These are phyloP conservation scores for Trametes sp. DNA, from an alignment of 1,284 basidiomycete genomes.

Conservation along the genomic window DNA sequence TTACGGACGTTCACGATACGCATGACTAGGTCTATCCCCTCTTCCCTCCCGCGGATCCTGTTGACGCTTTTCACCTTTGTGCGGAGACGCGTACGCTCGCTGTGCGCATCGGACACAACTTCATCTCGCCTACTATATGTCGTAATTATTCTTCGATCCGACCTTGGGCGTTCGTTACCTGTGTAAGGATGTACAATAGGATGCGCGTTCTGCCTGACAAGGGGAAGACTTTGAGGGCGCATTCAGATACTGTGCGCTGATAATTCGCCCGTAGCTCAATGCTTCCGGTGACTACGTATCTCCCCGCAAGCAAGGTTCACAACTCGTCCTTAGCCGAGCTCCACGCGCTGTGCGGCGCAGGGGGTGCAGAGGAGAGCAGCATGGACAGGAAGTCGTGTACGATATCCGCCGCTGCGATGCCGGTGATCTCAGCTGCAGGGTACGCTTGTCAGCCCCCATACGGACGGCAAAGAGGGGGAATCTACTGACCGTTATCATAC, in stretches of 20 bases:
- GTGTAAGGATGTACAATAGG: slow-evolving; percentile 31
- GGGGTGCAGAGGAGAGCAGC: slow-evolving; percentile 53
- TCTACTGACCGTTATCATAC: slow-evolving; percentile 67
- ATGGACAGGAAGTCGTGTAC: slow-evolving; percentile 75
- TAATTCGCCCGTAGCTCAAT: no score
- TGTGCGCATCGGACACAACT: slow-evolving; percentile 10
- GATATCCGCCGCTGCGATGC: slow-evolving; percentile 74
- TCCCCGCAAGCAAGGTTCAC: slow-evolving; percentile 14
- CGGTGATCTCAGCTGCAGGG: slow-evolving; percentile 69
- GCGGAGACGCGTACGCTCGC: background rate
- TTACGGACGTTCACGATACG: slow-evolving; percentile 14
- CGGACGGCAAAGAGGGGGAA: background rate
- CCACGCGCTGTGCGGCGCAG: slow-evolving; percentile 33
- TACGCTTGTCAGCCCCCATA: background rate
- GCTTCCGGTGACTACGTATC: no score
- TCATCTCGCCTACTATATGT: slow-evolving; percentile 15
- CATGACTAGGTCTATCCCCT: background rate
- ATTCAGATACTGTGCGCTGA: background rate
- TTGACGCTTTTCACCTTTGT: slow-evolving; percentile 3
- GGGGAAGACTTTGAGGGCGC: slow-evolving; percentile 5
- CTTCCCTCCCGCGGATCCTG: background rate
- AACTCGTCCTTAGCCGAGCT: slow-evolving; percentile 38
- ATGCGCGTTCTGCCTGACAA: slow-evolving; percentile 4
- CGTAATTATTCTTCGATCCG: slow-evolving; percentile 30
- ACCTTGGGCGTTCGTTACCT: slow-evolving; percentile 24